These are phyloP conservation scores for Bullera alba DNA, from an alignment of 768 basidiomycete species.

Conservation along the genomic window DNA sequence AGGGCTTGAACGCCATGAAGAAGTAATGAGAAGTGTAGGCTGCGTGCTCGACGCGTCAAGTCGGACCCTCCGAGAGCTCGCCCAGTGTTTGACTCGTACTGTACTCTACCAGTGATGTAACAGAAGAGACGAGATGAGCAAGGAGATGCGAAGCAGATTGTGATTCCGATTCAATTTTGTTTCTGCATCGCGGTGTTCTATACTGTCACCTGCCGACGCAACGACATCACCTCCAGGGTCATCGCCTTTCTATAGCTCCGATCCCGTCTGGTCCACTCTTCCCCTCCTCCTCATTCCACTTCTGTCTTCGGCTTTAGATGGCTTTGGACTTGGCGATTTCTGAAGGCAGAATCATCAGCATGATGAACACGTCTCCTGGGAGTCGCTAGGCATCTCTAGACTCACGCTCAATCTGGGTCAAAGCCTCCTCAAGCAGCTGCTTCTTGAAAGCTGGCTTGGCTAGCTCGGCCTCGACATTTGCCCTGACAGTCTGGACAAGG, in stretches of 20 bases:
- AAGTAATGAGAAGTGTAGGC: constrained; percentile 7
- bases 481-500: constrained; percentile 67
- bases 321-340: constrained; percentile 87
- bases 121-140: no score
- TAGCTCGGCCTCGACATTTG: constrained; percentile 38
- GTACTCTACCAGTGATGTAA: no score
- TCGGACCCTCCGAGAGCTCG: no score
- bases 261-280: no score
- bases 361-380: neutral
- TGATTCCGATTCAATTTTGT: no score
- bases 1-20: constrained; percentile 15
- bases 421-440: constrained; percentile 74
- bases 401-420: constrained; percentile 89
- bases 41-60: neutral
- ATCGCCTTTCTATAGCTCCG: no score
- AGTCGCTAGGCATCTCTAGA: constrained; percentile 29
- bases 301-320: constrained; percentile 61
- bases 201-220: no score
- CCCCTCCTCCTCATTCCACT: no score
- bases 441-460: constrained; percentile 76
- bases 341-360: constrained; percentile 41
- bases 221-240: no score
- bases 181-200: no score
- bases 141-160: neutral
- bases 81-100: no score